Conservation (phyloP, 805 yeast genomes). For the Cyberlindnera misumaiensis region DNA sequence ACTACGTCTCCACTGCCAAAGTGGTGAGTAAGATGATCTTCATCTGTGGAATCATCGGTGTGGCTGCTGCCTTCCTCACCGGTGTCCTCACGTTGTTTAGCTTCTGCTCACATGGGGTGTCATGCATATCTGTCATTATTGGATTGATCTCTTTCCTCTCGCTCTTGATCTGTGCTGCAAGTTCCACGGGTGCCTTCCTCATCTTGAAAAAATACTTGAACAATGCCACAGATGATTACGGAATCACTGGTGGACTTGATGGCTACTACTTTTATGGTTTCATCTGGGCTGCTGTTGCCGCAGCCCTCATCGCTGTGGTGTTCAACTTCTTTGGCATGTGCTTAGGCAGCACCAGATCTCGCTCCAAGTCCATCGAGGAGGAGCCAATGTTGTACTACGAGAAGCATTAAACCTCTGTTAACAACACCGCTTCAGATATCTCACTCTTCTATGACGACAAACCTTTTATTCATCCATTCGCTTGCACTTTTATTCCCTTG, state of each 20-base stretch:
- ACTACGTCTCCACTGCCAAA: conserved; percentile 39
- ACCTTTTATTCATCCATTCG: neutral
- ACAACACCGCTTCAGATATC: neutral
- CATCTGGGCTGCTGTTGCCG: conserved; percentile 57
- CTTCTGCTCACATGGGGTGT: conserved; percentile 39
- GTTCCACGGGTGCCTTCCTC: conserved; percentile 57
- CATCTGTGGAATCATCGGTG: conserved; percentile 42
- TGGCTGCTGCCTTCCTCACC: conserved; percentile 36
- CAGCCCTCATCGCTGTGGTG: conserved; percentile 34
- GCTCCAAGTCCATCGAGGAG: conserved; percentile 2
- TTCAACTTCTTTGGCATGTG: conserved; percentile 30
- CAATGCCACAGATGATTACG: conserved; percentile 38
- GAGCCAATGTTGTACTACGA: conserved; percentile 18
- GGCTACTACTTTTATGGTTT: conserved; percentile 44
- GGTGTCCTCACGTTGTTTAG: conserved; percentile 39
- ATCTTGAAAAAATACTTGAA: conserved; percentile 47
- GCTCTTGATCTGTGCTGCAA: conserved; percentile 40
- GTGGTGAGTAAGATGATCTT: conserved; percentile 52
- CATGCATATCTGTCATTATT: conserved; percentile 38
- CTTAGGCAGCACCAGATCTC: conserved; percentile 28
- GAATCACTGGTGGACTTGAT: conserved; percentile 47
- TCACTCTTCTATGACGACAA: neutral
- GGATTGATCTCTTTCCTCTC: conserved; percentile 34
- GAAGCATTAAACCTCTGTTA: conserved; percentile 5
- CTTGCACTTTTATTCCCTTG: neutral